Evolutionary conservation across 495 filamentous ascomycete species (phyloP).

Genomic region (Lasiosphaeria ovina): DNA sequence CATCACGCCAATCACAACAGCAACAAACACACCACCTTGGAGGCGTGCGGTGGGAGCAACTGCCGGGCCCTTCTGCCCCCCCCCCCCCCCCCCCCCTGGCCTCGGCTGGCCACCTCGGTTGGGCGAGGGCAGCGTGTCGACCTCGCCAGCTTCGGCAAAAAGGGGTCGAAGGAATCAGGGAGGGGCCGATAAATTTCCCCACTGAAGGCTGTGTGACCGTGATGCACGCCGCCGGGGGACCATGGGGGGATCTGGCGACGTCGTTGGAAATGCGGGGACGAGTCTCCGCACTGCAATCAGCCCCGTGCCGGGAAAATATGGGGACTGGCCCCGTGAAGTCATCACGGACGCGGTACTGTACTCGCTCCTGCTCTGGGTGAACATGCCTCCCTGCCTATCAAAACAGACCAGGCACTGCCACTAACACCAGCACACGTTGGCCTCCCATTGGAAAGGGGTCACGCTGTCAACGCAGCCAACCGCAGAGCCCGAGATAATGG

Average conservation of each 20-base stretch:
- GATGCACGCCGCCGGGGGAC: conserved; percentile 9
- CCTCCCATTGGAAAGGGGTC: no score
- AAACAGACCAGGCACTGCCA: no score
- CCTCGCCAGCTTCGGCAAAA: neutral
- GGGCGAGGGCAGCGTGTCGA: conserved; percentile 6
- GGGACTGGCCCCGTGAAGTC: neutral
- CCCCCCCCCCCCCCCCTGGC: no score
- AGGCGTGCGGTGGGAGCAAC: no score
- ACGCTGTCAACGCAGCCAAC: no score
- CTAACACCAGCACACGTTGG: no score
- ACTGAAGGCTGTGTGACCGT: conserved; percentile 17
- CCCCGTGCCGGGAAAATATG: conserved; percentile 24
- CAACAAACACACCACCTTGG: no score
- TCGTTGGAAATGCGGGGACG: conserved; percentile 21
- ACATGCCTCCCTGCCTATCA: no score
- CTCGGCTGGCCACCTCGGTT: no score
- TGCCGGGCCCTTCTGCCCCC: no score
- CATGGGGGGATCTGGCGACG: conserved; percentile 5
- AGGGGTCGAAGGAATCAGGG: conserved; percentile 9
- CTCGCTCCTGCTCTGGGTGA: neutral
- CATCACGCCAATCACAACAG: no score
- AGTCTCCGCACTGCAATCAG: conserved; percentile 23
- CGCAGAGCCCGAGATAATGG: no score
- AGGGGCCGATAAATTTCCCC: conserved; percentile 23
- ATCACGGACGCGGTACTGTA: neutral